Evolutionary conservation across 345 rosid genomes (phyloP).

Genomic region (Gynandropsis gynandra): DNA sequence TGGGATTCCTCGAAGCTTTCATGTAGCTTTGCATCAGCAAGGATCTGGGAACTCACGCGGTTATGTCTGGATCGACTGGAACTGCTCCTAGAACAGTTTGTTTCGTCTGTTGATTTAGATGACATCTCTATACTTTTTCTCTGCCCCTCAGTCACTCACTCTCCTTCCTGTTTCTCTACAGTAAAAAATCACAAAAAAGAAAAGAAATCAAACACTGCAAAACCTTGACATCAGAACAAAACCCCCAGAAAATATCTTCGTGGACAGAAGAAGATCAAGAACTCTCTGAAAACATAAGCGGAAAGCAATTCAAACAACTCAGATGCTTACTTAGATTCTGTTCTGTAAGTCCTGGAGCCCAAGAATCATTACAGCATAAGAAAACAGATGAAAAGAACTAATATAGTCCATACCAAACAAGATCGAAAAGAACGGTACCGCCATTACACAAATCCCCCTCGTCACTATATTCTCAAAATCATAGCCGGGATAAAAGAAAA

Average conservation of each 20-base stretch:
- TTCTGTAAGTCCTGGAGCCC: too few relatives aligned
- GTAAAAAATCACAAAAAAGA: constrained; percentile 16
- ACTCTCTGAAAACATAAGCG: too few relatives aligned
- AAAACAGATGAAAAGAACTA: too few relatives aligned
- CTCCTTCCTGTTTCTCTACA: constrained; percentile 17
- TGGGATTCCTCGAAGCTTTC: constrained; percentile 57
- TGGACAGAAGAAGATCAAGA: neutral
- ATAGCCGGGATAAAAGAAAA: too few relatives aligned
- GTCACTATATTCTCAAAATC: too few relatives aligned
- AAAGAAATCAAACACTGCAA: neutral
- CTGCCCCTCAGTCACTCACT: constrained; percentile 2
- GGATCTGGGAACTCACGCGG: constrained; percentile 51
- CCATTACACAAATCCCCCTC: too few relatives aligned
- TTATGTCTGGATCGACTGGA: constrained; percentile 46
- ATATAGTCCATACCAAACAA: neutral
- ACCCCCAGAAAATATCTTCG: neutral
- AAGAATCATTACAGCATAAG: too few relatives aligned
- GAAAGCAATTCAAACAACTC: neutral
- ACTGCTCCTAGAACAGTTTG: constrained; percentile 40
- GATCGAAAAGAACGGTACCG: neutral
- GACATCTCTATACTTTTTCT: constrained; percentile 36
- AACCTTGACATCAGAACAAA: too few relatives aligned
- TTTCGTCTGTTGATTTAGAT: constrained; percentile 40
- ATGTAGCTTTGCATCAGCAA: constrained; percentile 70
- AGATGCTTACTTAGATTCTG: neutral